Base-by-base conservation (phyloP, 805 yeast genomes). In the Yarrowia deformans region DNA sequence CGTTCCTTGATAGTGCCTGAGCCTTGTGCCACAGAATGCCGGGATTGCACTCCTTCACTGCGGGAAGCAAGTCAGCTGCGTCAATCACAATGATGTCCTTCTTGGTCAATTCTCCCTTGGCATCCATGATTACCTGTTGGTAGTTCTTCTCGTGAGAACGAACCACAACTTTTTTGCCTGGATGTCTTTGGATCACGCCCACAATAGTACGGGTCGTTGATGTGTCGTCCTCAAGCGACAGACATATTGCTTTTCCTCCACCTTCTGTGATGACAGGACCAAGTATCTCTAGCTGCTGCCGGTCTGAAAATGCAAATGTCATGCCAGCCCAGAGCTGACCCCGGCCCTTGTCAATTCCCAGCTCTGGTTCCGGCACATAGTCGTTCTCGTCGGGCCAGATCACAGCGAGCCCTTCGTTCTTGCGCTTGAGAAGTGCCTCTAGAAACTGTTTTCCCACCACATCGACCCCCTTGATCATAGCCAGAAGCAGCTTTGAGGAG, bases 401-500 rank as follows among this genome's bases (percentile, higher is more conserved):
- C 0, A 70, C 61, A 23, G 71, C 52, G 72, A 45, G 16, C 32
- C 49, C 6, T 71, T 71, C 7, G 71, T 74, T 2, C 70, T 56
- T 1, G 43, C 69, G 1, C 63, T 43, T 0, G 5, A 63, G 48
- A 6, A 80, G 48, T 0, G 74, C 74, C 1, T 73, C 69, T 0
- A 73, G 68, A 67, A 70, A 80, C 1, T 71, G 75, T 8, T 68
- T 63, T 13, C 70, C 71, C 2, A 77, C 77, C 1, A 81, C 71
- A 0, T 81, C 80, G 0, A 80, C 72, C 10, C 72, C 73, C 8
- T 70, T 66, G 18, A 77, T 72, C 68, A 81, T 68, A 0, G 83
- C 83, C 18, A 74, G 77, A 37, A 79, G 69, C 2, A 77, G 68
- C 46, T 75, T 75, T n/a, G 77, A 69, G 1, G 81, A 74, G 35